Conservation (phyloP, 2,329 filamentous ascomycete genomes). For the Venturia asperata region DNA sequence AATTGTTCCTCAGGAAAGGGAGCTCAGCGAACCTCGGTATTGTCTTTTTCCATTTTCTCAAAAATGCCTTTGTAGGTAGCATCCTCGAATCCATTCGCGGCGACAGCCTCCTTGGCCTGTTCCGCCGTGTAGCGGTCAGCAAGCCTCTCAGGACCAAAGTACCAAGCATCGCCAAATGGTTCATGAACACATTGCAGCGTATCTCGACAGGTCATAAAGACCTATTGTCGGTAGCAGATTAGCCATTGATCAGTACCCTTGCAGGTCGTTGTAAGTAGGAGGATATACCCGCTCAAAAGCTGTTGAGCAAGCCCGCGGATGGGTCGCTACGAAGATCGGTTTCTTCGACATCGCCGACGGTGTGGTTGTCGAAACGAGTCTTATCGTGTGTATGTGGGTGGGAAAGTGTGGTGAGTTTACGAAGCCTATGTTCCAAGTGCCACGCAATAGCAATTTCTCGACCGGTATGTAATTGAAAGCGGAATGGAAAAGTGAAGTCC, state of each 20-base stretch:
- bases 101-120: constrained; percentile 47
- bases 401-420: not conserved
- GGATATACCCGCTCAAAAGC: constrained; percentile 82
- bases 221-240: constrained; percentile 32
- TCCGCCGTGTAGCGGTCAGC: constrained; percentile 64
- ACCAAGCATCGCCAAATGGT: constrained; percentile 94
- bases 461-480: not conserved
- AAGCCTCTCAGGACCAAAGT: constrained; percentile 87
- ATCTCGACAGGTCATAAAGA: constrained; percentile 91
- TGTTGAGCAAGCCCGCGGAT: constrained; percentile 91
- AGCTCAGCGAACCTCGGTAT: constrained; percentile 59
- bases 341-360: constrained; percentile 57
- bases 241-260: constrained; percentile 18
- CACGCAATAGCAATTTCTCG: not conserved
- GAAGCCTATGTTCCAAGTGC: constrained; percentile 11
- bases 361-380: not conserved
- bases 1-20: not conserved
- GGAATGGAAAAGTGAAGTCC: not conserved
- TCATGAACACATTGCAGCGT: constrained; percentile 81
- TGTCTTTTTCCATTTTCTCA: constrained; percentile 64
- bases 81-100: constrained; percentile 57
- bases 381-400: not conserved
- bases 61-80: constrained; percentile 73
- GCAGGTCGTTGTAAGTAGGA: constrained; percentile 4
- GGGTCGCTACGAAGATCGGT: constrained; percentile 86